These are phyloP conservation scores for Cornus controversa DNA, from an alignment of 148 eudicot genomes.

Conservation along the genomic window DNA sequence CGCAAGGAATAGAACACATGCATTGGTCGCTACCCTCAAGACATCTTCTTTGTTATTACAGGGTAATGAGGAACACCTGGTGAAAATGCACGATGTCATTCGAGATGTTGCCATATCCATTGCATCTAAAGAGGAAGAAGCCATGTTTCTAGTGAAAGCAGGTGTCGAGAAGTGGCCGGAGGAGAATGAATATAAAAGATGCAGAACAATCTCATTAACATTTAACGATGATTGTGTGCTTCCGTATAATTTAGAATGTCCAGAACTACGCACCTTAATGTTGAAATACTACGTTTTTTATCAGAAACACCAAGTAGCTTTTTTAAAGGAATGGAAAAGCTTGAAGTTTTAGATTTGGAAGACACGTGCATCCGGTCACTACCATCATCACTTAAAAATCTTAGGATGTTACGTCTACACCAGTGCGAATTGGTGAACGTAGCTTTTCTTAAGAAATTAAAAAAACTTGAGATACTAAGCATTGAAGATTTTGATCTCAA, in stretches of 20 bases:
- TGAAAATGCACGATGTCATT: conserved; percentile 27
- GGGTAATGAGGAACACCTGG: neutral
- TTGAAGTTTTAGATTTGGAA: neutral
- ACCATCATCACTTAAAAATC: conserved; percentile 4
- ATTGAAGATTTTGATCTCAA: neutral
- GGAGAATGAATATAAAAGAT: neutral
- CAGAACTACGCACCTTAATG: conserved; percentile 7
- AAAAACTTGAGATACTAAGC: neutral
- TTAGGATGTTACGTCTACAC: neutral
- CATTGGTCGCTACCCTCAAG: conserved; percentile 1
- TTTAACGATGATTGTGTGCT: neutral
- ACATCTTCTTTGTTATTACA: conserved; percentile 10
- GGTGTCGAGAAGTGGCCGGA: neutral
- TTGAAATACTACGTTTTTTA: too few species aligned
- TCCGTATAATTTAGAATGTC: neutral
- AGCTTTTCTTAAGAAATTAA: neutral
- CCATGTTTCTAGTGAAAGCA: neutral
- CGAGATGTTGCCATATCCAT: conserved; percentile 14
- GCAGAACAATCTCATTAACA: conserved; percentile 1
- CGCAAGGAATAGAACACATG: neutral
- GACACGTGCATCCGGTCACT: neutral
- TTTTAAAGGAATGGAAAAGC: neutral
- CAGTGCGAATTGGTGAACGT: neutral
- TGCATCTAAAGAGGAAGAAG: neutral
- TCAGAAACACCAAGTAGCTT: neutral